Base-by-base conservation (phyloP, 1,284 basidiomycete species). In the Melampsora occidentalis region DNA sequence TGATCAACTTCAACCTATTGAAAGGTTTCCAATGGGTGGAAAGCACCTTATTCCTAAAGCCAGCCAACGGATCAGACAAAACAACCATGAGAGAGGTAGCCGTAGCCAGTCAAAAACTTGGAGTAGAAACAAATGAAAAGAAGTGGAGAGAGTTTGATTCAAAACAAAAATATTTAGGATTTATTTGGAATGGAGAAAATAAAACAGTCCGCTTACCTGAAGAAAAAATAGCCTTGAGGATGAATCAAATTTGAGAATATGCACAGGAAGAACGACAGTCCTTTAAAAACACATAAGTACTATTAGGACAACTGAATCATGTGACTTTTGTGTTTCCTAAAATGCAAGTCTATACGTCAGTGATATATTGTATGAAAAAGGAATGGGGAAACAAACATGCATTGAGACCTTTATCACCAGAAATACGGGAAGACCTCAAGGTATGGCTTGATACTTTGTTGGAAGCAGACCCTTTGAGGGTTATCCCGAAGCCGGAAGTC, bases 281-380 rank as follows among this genome's bases (percentile, higher is more conserved):
- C 10, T 49, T 49, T 49, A 49, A 49, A 9, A 31, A 62, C 10
- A 28, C 39, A 4, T 33, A 69, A 28, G n/a, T 53, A 2, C 28
- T 69, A 1, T 20, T 20, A 22, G 49, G 49, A 59, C 48, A 53
- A 33, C 28, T 57, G 2, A 59, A n/a, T 18, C 68, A 67, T 46
- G 65, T 67, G n/a, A 3, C 65, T 5, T 48, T 39, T 46, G 25
- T 67, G 5, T 14, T 67, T 28, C 68, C 68, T 20, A 20, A 57
- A 6, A 3, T 68, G 42, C 35, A 49, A 46, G 42, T 7, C 31
- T 69, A 48, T 51, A 35, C 49, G 5, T 16, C 9, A 14, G 16
- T 6, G 2, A n/a, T 69, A 18, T 69, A 69, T 20, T 14, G 31
- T 25, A 20, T 9, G 66, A 2, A 48, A 20, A 66, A 66, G 20